Conservation (phyloP, 176 grass and related monocot genomes). For the Hsuehochloa calcarea region DNA sequence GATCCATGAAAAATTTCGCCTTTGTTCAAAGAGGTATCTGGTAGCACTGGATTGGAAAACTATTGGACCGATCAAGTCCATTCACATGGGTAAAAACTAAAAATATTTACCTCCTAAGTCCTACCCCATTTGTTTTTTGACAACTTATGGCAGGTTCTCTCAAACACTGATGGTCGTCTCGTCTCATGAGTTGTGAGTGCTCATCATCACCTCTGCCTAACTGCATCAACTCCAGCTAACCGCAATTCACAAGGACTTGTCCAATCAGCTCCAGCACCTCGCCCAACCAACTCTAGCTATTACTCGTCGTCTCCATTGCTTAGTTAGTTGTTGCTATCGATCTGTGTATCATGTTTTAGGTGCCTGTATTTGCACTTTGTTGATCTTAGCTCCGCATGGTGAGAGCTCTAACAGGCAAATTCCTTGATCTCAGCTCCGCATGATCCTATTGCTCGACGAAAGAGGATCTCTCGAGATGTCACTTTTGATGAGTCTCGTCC, state of each 20-base stretch:
- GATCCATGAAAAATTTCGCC: neutral
- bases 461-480: no score
- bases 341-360: neutral
- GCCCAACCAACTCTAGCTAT: neutral
- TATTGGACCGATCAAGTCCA: neutral
- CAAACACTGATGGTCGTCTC: neutral
- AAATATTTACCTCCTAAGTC: constrained; percentile 3
- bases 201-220: neutral
- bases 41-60: neutral
- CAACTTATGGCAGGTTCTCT: neutral
- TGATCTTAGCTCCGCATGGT: neutral
- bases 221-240: neutral
- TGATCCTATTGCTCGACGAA: no score
- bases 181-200: neutral
- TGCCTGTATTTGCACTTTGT: neutral
- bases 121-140: neutral
- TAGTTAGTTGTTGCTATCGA: neutral
- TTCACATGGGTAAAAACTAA: constrained; percentile 6
- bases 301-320: neutral
- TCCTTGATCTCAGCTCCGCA: no score
- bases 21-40: neutral
- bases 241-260: neutral
- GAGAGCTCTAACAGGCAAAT: neutral
- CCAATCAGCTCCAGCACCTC: neutral
- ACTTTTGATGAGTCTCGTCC: no score